Percentiles rank a stretch among this genome's conserved stretches.
Conservation (phyloP, 192 early-diverging fungal genomes). For the Coemansia asiatica region DNA sequence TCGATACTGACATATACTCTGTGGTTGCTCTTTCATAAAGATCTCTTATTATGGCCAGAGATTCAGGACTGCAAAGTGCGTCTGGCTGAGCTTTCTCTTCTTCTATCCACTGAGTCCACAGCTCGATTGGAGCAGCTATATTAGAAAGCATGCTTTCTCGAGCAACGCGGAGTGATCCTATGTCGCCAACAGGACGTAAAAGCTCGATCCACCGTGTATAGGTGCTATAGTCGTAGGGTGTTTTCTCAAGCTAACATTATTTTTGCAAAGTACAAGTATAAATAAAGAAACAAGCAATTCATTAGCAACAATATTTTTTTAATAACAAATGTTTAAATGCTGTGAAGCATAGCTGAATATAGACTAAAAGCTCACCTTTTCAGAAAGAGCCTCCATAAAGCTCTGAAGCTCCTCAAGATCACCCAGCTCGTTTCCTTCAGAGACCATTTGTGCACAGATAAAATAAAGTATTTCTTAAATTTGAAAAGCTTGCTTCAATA, state of each 20-base stretch:
- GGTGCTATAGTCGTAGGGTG: constrained; percentile 35
- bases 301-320: no score
- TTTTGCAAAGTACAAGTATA: no score
- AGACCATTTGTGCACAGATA: neutral
- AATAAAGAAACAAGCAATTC: no score
- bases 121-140: constrained; percentile 33
- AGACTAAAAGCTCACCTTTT: constrained; percentile 24
- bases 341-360: no score
- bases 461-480: no score
- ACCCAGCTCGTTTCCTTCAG: constrained; percentile 16
- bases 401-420: constrained; percentile 18
- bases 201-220: constrained; percentile 44
- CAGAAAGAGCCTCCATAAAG: constrained; percentile 33
- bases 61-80: constrained; percentile 5
- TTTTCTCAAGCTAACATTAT: constrained; percentile 25
- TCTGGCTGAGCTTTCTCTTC: constrained; percentile 29
- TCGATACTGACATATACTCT: constrained; percentile 22
- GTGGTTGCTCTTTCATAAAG: constrained; percentile 16
- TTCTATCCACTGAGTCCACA: constrained; percentile 30
- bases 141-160: constrained; percentile 24
- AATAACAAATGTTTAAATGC: no score
- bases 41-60: constrained; percentile 13
- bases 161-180: constrained; percentile 37
- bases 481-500: no score
- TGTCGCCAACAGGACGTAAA: constrained; percentile 29